phyloP scores from a whole-genome alignment of 73 alveolate species.

The Uronychia binucleata region DNA sequence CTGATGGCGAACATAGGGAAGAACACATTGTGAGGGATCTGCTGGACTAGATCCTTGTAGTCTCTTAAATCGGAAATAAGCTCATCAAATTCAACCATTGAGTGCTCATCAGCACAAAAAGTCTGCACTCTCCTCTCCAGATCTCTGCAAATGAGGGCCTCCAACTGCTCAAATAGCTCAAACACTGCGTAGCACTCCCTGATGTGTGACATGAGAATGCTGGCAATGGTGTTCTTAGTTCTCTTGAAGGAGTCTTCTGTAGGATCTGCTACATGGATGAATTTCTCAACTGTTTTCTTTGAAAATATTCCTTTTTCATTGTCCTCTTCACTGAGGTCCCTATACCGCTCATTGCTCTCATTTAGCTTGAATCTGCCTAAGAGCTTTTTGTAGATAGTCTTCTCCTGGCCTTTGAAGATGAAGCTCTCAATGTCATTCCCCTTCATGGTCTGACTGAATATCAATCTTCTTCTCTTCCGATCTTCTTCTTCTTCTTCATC shows the following conservation, averaged over 20 bases:
- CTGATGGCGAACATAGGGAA: constrained; percentile 60
- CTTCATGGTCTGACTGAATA: background rate
- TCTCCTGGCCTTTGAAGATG: constrained; percentile 38
- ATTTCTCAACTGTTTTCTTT: constrained; percentile 30
- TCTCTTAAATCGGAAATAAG: constrained; percentile 36
- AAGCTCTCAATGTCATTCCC: constrained; percentile 36
- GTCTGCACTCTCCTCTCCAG: constrained; percentile 20
- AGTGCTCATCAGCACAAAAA: constrained; percentile 28
- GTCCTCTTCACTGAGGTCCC: constrained; percentile 40
- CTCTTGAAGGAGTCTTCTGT: constrained; percentile 32
- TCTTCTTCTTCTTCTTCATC: constrained; percentile 65
- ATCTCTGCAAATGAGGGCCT: constrained; percentile 22
- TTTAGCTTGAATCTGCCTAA: constrained; percentile 29
- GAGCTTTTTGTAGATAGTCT: constrained; percentile 44
- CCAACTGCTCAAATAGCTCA: constrained; percentile 32
- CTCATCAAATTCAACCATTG: constrained; percentile 27
- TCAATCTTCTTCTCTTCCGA: constrained; percentile 16
- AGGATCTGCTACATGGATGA: constrained; percentile 38
- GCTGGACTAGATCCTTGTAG: constrained; percentile 15
- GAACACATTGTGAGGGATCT: constrained; percentile 46
- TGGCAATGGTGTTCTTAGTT: background rate
- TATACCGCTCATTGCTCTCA: constrained; percentile 19
- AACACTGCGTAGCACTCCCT: constrained; percentile 32
- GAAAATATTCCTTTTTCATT: constrained; percentile 38
- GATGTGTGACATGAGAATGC: constrained; percentile 16